Percentiles rank a stretch among this genome's conserved stretches.
phyloP scores from a whole-genome alignment of 305 asterid genomes.

The Fraxinus floribunda region DNA sequence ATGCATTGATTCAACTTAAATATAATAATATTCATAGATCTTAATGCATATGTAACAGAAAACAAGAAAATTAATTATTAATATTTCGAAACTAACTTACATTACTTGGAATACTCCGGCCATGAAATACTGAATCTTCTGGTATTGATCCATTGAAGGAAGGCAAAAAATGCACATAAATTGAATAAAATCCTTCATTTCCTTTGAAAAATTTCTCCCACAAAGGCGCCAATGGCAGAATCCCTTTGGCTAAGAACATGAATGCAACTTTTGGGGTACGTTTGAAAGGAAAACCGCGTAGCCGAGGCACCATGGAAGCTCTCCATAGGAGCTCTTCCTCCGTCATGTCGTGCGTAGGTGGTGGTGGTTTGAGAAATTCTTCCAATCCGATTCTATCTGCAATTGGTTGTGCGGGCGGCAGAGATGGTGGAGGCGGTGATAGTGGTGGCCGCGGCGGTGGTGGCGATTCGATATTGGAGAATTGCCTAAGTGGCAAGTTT shows the following conservation, averaged over 20 bases:
- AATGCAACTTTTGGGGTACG: constrained; percentile 67
- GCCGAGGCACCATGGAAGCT: constrained; percentile 65
- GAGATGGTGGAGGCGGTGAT: background rate
- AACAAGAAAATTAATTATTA: background rate
- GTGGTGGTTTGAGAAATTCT: constrained; percentile 35
- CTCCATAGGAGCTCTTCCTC: constrained; percentile 68
- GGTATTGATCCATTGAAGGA: constrained; percentile 41
- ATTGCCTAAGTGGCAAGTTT: constrained; percentile 36
- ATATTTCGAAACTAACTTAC: constrained; percentile 29
- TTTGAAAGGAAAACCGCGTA: constrained; percentile 32
- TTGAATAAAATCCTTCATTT: constrained; percentile 52
- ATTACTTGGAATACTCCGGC: constrained; percentile 74
- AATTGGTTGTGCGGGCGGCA: background rate
- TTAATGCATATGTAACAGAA: background rate
- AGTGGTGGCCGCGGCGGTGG: background rate
- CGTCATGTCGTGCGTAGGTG: constrained; percentile 54
- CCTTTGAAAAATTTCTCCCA: constrained; percentile 80
- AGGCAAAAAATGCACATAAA: constrained; percentile 70
- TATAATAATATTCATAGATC: constrained; percentile 12
- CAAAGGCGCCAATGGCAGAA: constrained; percentile 70
- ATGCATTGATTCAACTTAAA: background rate
- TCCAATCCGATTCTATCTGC: constrained; percentile 14
- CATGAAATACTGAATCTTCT: constrained; percentile 52
- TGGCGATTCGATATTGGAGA: constrained; percentile 9
- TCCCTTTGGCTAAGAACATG: constrained; percentile 68